Evolutionary conservation across 768 basidiomycete genomes (phyloP), one percentile per base, ranked within the genome.

Genomic region (Suillus lakei): DNA sequence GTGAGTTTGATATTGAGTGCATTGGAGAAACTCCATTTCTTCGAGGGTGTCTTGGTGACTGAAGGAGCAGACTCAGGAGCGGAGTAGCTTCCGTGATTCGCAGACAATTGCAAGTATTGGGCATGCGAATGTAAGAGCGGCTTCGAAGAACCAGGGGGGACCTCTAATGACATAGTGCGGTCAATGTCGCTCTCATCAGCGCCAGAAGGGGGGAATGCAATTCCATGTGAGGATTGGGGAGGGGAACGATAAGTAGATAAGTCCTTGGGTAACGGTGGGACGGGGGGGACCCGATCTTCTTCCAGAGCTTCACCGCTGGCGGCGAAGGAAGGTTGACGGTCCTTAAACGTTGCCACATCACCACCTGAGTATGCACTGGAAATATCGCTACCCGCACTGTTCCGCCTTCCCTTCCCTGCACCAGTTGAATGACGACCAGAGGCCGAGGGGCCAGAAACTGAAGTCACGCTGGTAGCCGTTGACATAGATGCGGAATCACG

Each of bases 21-120:
- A 67, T 85, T 91, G n/a, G 92, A 91, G 76, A 96, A 92, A 74
- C 94, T 96, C 95, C 95, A 96, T 77, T 96, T 96, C 85, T 95
- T 96, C n/a, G 92, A 93, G 39, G 94, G 93, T 3, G 92, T 91
- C 80, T 92, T 92, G 60, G 84, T 80, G 50, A 84, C 80, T 18
- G 80, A 72, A 46, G 88, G 82, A 16, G 72, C 69, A 63, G 83
- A 78, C 64, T 86, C 84, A 36, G 81, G 76, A 61, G 79, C 69
- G 74, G 78, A 68, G 64, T 73, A 75, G 79, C 81, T 72, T 69
- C 74, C 72, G 74, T 70, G 70, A 73, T 78, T 71, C 50, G 73
- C 70, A 64, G 79, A 77, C 61, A 82, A 81, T 61, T 83, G 78
- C 63, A 78, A 77, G 71, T 72, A 81, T 62, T 79, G 76, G 43